Evolutionary conservation across 108 stramenopile species (phyloP).

Genomic region (Fragilariopsis cylindrus): DNA sequence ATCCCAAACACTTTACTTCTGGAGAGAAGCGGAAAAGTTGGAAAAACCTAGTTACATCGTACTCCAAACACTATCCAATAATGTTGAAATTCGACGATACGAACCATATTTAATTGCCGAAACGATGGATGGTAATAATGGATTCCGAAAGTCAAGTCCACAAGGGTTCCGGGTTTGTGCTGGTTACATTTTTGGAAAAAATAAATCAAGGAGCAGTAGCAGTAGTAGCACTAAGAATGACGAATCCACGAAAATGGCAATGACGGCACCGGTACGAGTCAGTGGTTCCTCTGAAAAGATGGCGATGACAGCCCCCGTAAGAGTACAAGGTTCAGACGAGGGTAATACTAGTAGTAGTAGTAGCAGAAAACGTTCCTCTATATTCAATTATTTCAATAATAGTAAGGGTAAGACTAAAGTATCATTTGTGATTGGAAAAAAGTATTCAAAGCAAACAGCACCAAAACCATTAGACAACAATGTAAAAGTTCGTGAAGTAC

Average conservation of each 20-base stretch:
- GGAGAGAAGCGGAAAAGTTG: slow-evolving; percentile 47
- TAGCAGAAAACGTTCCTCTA: no score
- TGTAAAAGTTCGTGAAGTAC: slow-evolving; percentile 43
- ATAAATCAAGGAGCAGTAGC: slow-evolving; percentile 36
- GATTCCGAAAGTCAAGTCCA: slow-evolving; percentile 43
- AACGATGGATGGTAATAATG: slow-evolving; percentile 43
- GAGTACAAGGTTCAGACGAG: slow-evolving; percentile 28
- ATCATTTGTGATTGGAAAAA: slow-evolving; percentile 65
- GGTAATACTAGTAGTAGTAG: no score
- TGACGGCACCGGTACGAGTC: slow-evolving; percentile 62
- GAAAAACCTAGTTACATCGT: slow-evolving; percentile 58
- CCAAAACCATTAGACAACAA: slow-evolving; percentile 51
- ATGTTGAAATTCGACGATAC: slow-evolving; percentile 60
- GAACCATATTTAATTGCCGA: slow-evolving; percentile 67
- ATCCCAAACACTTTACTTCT: slow-evolving; percentile 28
- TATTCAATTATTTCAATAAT: no score
- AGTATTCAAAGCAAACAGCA: slow-evolving; percentile 56
- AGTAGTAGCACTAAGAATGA: neutral
- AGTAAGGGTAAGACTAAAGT: slow-evolving; percentile 32
- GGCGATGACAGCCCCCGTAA: slow-evolving; percentile 67
- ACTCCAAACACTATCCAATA: slow-evolving; percentile 39
- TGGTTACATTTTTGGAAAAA: slow-evolving; percentile 69
- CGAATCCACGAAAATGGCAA: slow-evolving; percentile 55
- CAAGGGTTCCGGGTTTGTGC: slow-evolving; percentile 56
- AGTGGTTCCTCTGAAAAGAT: slow-evolving; percentile 50